Base-by-base conservation (phyloP, 257 asterid species). In the Solanum chilense region DNA sequence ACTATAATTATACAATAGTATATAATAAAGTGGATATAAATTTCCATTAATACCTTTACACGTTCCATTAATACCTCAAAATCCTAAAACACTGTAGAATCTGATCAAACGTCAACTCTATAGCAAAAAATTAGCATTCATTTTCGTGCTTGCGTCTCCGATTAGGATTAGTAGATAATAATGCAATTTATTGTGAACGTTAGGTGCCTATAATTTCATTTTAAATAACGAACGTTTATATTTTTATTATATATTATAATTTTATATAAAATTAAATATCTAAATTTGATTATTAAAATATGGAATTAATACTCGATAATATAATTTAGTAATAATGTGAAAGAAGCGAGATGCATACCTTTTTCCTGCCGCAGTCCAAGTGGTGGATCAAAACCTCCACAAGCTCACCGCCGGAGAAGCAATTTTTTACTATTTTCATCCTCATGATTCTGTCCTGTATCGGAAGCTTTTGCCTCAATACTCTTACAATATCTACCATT, bases 361-460 rank as follows among this genome's bases (percentile, higher is more conserved):
- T 93, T 47, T 78, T 91, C 62, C 98, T 89, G 37, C 96, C 98
- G 88, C 97, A 94, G 84, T 95, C 96, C 90, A 95, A 84, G 77
- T 94, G 97, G 89, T 93, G 93, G 3, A 93, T 93, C 88, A 97
- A 88, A 29, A 92, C 95, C 91, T 93, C 98, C 85, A 95, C 98
- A 31, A 95, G 96, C 90, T 95, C 98, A 0, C 92, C 91, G 3
- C 98, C 99, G 68, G 93, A 89, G 93, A 97, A 97, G 86, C 99
- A 95, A 86, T 96, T 96, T 92, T 90, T 93, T 37, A 96, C 96
- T 35, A 95, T 90, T 88, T 95, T 97, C 98, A 97, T 93, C 94
- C 92, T 97, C 94, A 87, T 92, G 45, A 97, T 82, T 15, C 99
- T 92, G 80, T 97, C 98, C 88, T 92, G 98, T 70, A 97, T 97